Evolutionary conservation across 805 yeast genomes (phyloP).

Genomic region (Metschnikowia amazonensis): DNA sequence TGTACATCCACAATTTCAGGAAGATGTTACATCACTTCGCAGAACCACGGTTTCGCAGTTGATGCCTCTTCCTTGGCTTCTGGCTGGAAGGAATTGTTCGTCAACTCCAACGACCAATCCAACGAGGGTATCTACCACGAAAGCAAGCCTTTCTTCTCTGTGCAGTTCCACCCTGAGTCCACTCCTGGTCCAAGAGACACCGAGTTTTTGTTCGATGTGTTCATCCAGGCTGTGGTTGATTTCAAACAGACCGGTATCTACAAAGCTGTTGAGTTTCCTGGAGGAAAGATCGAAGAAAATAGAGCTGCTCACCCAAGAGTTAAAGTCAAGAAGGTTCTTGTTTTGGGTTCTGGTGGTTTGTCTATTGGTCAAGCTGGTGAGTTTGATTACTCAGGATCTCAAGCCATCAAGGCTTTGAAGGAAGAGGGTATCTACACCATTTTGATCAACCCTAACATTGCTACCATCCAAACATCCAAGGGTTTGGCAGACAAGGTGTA

Average conservation of each 20-base stretch:
- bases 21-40: constrained; percentile 96
- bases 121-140: constrained; percentile 97
- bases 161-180: constrained; percentile 98
- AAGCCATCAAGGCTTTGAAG: constrained; percentile 96
- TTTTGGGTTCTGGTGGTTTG: constrained; percentile 96
- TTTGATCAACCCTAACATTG: constrained; percentile 95
- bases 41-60: constrained; percentile 98
- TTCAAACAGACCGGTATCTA: constrained; percentile 53
- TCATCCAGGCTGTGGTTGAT: constrained; percentile 75
- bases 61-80: constrained; percentile 67
- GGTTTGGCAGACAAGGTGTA: constrained; percentile 98
- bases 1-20: constrained; percentile 88
- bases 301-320: constrained; percentile 71
- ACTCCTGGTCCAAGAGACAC: constrained; percentile 99
- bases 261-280: constrained; percentile 85
- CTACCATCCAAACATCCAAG: constrained; percentile 96
- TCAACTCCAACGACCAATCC: constrained; percentile 94
- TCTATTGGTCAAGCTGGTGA: constrained; percentile 99
- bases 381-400: constrained; percentile 97
- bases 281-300: constrained; percentile 75
- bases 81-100: constrained; percentile 93
- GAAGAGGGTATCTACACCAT: constrained; percentile 97
- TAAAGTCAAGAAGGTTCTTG: constrained; percentile 84
- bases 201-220: constrained; percentile 92
- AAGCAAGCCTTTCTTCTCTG: constrained; percentile 87